Evolutionary conservation across 164 flowering plant species (phyloP), one percentile per base, ranked within the genome.

Genomic region (Brasenia schreberi): DNA sequence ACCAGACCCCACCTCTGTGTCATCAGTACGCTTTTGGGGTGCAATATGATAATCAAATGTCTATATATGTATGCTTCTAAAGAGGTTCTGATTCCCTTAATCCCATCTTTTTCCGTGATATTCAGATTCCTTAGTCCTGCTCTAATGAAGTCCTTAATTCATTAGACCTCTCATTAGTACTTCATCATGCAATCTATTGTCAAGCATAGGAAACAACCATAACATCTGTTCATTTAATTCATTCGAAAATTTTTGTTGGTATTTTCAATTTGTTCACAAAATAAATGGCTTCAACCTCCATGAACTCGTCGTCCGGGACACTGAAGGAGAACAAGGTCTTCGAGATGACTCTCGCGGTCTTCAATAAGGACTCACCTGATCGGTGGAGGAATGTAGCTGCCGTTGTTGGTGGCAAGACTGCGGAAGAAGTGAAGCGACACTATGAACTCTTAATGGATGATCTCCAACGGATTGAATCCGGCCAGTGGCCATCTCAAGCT

Each of bases 201-300:
- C 56, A 49, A 1, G 16, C 56, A 49, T 49, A 49, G 14, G 12
- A 49, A 49, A 1, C 39, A 33, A 33, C 4, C 4, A 9, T 14
- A 49, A 9, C 56, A 49, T 49, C 16, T n/a, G n/a, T n/a, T n/a
- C n/a, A n/a, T n/a, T n/a, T 9, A 14, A 14, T 49, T 49, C 56
- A 33, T 49, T 49, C 56, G 12, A 9, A 14, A 14, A 9, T 49
- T 49, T n/a, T 9, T 49, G 10, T 49, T 9, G 10, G 56, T 9
- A 14, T 49, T 49, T 49, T 14, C 56, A 9, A 14, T 1, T 14
- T 14, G 16, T 14, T 14, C 16, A 9, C 56, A 33, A n/a, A n/a
- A n/a, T n/a, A n/a, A 49, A 49, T 49, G 10, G 56, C 66, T 66
- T 78, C 77, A 33, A 33, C 39, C 39, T 33, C 39, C 39, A 33